phyloP scores from a whole-genome alignment of 2,329 filamentous ascomycete species.

The Microdochium paspali region DNA sequence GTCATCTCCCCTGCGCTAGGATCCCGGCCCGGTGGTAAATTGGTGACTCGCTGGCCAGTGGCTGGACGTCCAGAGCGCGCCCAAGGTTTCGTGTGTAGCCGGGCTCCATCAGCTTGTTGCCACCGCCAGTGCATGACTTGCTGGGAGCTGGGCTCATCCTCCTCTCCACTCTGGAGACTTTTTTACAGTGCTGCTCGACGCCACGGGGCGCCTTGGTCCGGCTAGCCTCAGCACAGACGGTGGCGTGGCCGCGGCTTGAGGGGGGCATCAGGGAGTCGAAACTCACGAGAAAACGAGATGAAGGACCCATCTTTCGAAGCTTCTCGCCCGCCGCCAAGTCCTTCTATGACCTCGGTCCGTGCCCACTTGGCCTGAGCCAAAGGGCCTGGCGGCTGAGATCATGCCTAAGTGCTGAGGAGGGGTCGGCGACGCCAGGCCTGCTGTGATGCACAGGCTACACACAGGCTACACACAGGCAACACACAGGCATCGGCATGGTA shows the following conservation, averaged over 20 bases:
- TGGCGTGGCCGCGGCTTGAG: neutral
- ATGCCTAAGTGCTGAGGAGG: neutral
- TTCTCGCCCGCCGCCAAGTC: neutral
- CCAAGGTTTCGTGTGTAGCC: neutral
- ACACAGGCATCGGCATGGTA: too few relatives aligned
- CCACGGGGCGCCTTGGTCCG: neutral
- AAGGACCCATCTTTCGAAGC: neutral
- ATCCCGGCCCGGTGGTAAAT: conserved; percentile 1
- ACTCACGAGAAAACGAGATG: conserved; percentile 1
- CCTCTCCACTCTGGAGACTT: too few relatives aligned
- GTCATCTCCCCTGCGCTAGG: neutral
- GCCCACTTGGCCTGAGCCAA: neutral
- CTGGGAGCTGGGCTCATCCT: neutral
- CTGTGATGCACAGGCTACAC: too few relatives aligned
- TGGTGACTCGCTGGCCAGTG: neutral
- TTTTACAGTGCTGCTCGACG: neutral
- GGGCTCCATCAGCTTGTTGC: too few relatives aligned
- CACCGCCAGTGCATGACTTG: neutral
- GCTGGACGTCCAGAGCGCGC: neutral
- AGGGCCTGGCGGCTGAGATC: neutral
- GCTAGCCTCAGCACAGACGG: neutral
- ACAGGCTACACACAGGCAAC: too few relatives aligned
- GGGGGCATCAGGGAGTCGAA: neutral
- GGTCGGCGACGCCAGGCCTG: too few relatives aligned
- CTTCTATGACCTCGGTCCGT: neutral